Conservation (phyloP, 306 rosid genomes). For the barrel medic (Medicago truncatula) region DNA sequence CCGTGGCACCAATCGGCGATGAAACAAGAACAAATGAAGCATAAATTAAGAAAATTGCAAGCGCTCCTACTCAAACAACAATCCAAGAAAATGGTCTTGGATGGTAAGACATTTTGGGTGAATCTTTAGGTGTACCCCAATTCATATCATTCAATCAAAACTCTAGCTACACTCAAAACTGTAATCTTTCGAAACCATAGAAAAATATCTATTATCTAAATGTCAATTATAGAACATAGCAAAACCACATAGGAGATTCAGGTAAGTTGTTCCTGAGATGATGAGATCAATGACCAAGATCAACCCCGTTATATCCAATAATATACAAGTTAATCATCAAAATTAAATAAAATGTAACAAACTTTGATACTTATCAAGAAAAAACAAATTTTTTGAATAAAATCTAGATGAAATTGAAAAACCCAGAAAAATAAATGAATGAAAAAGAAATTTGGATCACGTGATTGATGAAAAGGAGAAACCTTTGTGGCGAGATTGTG, state of each 20-base stretch:
- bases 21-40: conserved; percentile 80
- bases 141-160: conserved; percentile 63
- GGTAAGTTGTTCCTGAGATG: conserved; percentile 30
- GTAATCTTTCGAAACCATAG: conserved; percentile 38
- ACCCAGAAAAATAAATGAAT: conserved; percentile 19
- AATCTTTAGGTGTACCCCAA: conserved; percentile 67
- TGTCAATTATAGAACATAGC: not conserved
- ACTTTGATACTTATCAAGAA: conserved; percentile 10
- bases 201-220: conserved; percentile 20
- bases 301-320: conserved; percentile 40
- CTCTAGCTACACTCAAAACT: conserved; percentile 26
- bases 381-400: not conserved
- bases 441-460: not conserved
- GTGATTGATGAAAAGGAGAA: conserved; percentile 40
- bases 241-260: conserved; percentile 35
- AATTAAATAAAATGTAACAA: no score
- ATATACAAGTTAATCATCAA: conserved; percentile 1
- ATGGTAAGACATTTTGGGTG: conserved; percentile 60
- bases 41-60: conserved; percentile 66
- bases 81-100: conserved; percentile 74
- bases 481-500: conserved; percentile 25
- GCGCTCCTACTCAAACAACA: conserved; percentile 66
- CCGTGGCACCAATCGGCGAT: conserved; percentile 63
- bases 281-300: conserved; percentile 37
- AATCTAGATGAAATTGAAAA: not conserved